Evolutionary conservation across 1,284 basidiomycete species (phyloP), one percentile per base, ranked within the genome.

Genomic region (Leccinum fallax): DNA sequence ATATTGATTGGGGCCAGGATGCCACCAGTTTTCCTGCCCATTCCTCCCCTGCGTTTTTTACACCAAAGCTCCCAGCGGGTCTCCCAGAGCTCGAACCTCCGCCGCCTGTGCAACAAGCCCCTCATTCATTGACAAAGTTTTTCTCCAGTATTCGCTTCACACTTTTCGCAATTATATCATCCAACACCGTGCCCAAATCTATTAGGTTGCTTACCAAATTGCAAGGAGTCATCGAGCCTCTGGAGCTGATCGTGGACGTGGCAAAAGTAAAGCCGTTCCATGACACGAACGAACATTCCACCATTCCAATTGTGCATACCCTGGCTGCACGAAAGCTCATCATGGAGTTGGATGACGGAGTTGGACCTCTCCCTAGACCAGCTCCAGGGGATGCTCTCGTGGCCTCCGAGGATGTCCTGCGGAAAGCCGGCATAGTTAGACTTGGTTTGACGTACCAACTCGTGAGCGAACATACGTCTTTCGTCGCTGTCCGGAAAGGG

Each of bases 261-360:
- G 68, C 65, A 7, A 72, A 66, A 9, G 76, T 82, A 40, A 76
- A 78, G 57, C 73, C 81, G 1, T 73, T 72, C 19, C 61, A 57
- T 24, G 68, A 74, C 38, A 63, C 62, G 15, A 67, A 72, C 46
- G 53, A 62, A 1, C n/a, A 66, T 32, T 68, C 71, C 5, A 61
- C 67, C 4, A 57, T 79, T 11, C 78, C 80, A 1, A 70, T 82
- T 24, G 69, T 87, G 9, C 86, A 88, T 64, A 79, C 80, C 0
- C 73, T 87, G n/a, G 81, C 83, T 3, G 86, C 84, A 0, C 80
- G 80, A 62, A 75, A 74, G 21, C 74, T 87, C 36, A 80, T 86
- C 19, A 79, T 79, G 65, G 83, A 81, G 51, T 71, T 84, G 43
- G 74, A 78, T 46, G 76, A 76, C 19, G 62, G 62, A 11, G 65